Evolutionary conservation across 345 rosid species (phyloP).

Genomic region (Eucalyptus virginea): DNA sequence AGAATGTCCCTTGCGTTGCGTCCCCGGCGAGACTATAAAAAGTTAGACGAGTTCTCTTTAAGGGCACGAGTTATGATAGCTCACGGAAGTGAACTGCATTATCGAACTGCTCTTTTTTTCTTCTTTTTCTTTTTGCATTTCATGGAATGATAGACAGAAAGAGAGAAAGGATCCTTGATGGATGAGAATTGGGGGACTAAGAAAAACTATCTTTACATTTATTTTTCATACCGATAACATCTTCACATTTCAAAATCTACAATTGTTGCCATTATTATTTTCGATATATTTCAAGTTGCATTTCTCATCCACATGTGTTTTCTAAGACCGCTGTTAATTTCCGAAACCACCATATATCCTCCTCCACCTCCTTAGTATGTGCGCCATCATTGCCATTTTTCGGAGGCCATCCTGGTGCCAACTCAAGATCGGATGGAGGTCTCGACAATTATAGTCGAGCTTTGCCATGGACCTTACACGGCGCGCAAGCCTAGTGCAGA

Average conservation of each 20-base stretch:
- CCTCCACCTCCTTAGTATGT: background rate
- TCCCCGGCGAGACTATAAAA: background rate
- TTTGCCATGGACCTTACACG: background rate
- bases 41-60: background rate
- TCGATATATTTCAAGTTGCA: background rate
- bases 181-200: background rate
- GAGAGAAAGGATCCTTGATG: background rate
- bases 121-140: too few species aligned
- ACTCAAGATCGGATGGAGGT: background rate
- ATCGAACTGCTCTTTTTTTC: background rate
- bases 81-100: background rate
- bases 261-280: rapidly evolving
- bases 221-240: too few species aligned
- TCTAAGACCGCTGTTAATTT: too few species aligned
- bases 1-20: background rate
- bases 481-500: background rate
- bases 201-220: background rate
- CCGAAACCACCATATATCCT: too few species aligned
- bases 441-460: background rate
- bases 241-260: background rate
- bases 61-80: background rate
- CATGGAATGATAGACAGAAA: background rate
- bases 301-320: too few species aligned
- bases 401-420: background rate
- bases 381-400: background rate